Conservation (phyloP, 345 rosid species). For the Gossypium thurberi region DNA sequence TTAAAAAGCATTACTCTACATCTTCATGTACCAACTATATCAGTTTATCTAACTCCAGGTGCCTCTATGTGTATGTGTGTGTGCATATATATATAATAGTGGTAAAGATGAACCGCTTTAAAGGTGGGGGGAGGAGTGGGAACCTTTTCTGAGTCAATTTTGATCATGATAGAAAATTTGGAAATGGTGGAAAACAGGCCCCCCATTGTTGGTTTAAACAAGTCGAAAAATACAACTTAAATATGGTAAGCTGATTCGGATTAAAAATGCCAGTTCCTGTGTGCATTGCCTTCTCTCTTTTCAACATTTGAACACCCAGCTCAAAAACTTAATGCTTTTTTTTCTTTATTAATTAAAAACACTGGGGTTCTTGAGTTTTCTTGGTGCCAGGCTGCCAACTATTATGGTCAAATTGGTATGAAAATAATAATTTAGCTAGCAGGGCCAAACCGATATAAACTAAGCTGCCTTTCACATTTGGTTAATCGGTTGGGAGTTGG, state of each 20-base stretch:
- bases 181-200: constrained; percentile 2
- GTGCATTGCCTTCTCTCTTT: not conserved
- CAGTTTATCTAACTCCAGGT: not conserved
- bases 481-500: not conserved
- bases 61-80: not conserved
- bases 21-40: not conserved
- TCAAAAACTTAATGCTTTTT: not conserved
- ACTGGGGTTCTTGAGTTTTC: not conserved
- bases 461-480: not conserved
- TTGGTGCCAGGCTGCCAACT: constrained; percentile 4
- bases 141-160: not conserved
- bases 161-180: not conserved
- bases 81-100: not conserved
- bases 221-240: not conserved
- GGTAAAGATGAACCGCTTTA: not conserved
- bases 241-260: constrained; percentile 7
- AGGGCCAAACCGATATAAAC: too few species aligned
- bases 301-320: not conserved
- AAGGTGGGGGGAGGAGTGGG: not conserved
- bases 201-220: not conserved
- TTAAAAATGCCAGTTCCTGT: not conserved
- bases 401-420: not conserved
- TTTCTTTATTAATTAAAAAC: not conserved
- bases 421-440: not conserved
- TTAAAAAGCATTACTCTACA: not conserved